Evolutionary conservation across 345 rosid genomes (phyloP).

Genomic region (Eucalyptus pauciflora): DNA sequence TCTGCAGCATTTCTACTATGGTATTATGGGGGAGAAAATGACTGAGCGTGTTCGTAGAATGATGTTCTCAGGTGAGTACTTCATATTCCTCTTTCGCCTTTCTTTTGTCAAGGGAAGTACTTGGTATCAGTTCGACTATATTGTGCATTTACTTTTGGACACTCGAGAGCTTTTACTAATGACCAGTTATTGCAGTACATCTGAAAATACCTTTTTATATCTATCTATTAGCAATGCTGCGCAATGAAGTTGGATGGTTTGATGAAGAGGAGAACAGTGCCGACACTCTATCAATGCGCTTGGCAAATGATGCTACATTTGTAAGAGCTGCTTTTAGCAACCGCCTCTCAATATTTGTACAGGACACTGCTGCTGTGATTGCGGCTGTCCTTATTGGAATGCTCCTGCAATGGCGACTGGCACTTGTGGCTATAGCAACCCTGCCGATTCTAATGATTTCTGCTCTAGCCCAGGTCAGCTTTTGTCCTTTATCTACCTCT

Average conservation of each 20-base stretch:
- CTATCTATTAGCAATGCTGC: constrained; percentile 64
- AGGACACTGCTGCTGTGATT: constrained; percentile 84
- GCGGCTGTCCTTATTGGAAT: constrained; percentile 83
- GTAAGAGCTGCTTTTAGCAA: constrained; percentile 98
- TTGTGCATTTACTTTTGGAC: neutral
- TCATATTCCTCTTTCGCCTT: neutral
- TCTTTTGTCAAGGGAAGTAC: neutral
- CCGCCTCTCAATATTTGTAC: constrained; percentile 91
- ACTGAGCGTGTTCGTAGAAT: constrained; percentile 85
- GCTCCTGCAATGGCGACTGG: constrained; percentile 80
- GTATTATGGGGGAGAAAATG: constrained; percentile 99
- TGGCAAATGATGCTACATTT: constrained; percentile 99
- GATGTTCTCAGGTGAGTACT: constrained; percentile 88
- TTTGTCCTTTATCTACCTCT: neutral
- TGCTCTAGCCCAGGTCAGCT: constrained; percentile 15
- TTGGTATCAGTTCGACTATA: neutral
- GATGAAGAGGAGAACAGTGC: constrained; percentile 96
- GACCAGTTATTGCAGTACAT: neutral
- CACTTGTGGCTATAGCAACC: constrained; percentile 94
- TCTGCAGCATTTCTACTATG: constrained; percentile 95
- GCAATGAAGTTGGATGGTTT: constrained; percentile 98
- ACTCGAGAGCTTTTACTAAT: neutral
- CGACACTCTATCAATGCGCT: constrained; percentile 90
- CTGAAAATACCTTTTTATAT: neutral
- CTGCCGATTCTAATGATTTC: constrained; percentile 72